These are phyloP conservation scores for Erythrophleum ivorense DNA, from an alignment of 331 rosid species.

Conservation along the genomic window DNA sequence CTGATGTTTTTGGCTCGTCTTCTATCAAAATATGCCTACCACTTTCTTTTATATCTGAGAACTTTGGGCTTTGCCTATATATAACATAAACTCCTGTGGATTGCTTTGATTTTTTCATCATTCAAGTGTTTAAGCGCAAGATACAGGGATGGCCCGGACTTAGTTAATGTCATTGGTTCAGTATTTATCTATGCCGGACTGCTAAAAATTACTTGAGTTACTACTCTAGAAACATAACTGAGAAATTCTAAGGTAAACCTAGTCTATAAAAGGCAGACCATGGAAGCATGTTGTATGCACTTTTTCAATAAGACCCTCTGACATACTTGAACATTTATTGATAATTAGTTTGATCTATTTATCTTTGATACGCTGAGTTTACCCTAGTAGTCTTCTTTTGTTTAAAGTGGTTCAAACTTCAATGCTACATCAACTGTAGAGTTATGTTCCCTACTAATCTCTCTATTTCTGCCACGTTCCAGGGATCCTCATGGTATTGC, in stretches of 20 bases:
- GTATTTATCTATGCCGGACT: constrained; percentile 16
- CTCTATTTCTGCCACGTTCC: constrained; percentile 37
- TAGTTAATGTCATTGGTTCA: neutral
- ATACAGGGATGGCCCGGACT: constrained; percentile 9
- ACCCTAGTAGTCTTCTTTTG: neutral
- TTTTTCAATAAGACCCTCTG: neutral
- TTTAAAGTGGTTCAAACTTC: constrained; percentile 2
- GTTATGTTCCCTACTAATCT: constrained; percentile 12
- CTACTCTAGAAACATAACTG: neutral
- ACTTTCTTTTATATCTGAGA: neutral
- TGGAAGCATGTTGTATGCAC: neutral
- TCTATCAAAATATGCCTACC: neutral
- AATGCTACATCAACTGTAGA: neutral
- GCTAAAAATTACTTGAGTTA: constrained; percentile 11
- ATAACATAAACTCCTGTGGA: neutral
- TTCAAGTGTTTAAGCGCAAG: neutral
- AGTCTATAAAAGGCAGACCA: neutral
- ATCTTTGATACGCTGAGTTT: neutral
- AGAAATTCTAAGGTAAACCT: neutral
- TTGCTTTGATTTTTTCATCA: neutral
- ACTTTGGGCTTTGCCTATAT: too few relatives aligned
- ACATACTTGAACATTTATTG: neutral
- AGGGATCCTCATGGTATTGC: constrained; percentile 70
- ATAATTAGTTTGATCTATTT: neutral
- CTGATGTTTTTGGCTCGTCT: neutral